Base-by-base conservation (phyloP, 2,329 filamentous ascomycete genomes). In the Rutstroemia sp. region DNA sequence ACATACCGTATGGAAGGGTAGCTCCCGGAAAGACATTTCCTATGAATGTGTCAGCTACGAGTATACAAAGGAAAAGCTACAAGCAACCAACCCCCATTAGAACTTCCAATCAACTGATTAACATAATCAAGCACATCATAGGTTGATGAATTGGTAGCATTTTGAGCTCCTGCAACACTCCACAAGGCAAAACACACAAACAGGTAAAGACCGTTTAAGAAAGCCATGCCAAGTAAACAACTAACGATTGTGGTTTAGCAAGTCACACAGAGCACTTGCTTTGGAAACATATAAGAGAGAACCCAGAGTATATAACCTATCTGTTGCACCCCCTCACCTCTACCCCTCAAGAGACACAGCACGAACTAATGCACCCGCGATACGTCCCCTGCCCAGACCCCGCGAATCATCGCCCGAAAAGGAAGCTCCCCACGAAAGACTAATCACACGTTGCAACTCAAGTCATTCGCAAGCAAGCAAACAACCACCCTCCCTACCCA, bases 21-120 rank as follows among this genome's bases (percentile, higher is more conserved):
- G 79, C 79, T 5, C 79, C 80, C 0, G 79, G 73, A 54, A 83
- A 83, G 30, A 82, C 78, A 67, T 83, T 67, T 34, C 66, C 66
- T 66, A 23, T 23, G n/a, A 16, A 39, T 9, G 53, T 10, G 25
- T 48, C 17, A 58, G 27, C 39, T 36, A 27, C 39, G 36, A 14
- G 27, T 16, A 4, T 4, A 30, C 5, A n/a, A 10, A 8, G 10
- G 7, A 7, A 45, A 16, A n/a, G 4, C 17, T n/a, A 14, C 19
- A 6, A 27, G n/a, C n/a, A 46, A 44, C 61, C 27, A 42, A 44
- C 79, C 79, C 69, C 78, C 79, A 68, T 79, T 77, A 12, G 70
- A 73, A 25, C 76, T 79, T 47, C 79, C 79, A 58, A 82, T 81
- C 5, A 82, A 69, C 19, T 78, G 79, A 63, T 82, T 68, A 45